Base-by-base conservation (phyloP, 768 basidiomycete species). In the Tubosaeta sp. region DNA sequence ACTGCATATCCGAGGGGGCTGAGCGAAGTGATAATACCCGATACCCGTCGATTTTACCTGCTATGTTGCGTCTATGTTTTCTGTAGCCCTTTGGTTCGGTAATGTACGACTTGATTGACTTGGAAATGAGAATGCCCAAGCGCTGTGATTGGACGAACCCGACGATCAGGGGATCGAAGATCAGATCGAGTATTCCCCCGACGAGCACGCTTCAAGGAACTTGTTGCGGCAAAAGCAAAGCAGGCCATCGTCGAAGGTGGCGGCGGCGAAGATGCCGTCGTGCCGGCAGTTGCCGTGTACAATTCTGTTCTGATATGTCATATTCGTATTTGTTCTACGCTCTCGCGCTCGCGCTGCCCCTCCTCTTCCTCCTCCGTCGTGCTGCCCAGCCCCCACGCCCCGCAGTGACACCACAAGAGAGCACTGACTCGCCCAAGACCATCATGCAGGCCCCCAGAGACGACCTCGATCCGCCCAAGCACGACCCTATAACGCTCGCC, bases 401-500 rank as follows among this genome's bases (percentile, higher is more conserved):
- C 4, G 41, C 48, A 11, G 49, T 57, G 10, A 56, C 51, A 25
- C n/a, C 51, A 18, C 45, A 48, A 32, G 62, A 63, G 48, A 59
- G 65, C 46, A 48, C 68, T 48, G 59, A 65, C 25, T 60, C 66
- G 25, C 67, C 71, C 11, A 85, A 80, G 67, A 75, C 80, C 22
- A 79, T 90, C 66, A 90, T 90, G 87, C 86, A 88, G 63, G 63
- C 86, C 9, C 72, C 84, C 22, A 68, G 73, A 60, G 68, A 65
- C 6, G 81, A 87, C 61, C 77, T 90, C 34, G 72, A 71, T 13
- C 80, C 85, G 1, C 89, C 91, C 18, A 88, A 89, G 68, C 73
- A 86, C 56, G 86, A 91, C 65, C 86, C 88, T 0, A 89, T 82
- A 72, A 86, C 89, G 0, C 74, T 76, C 14, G 79, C 54, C 69